Conservation (phyloP, 441 rosid genomes). For the Populus trichocarpa region DNA sequence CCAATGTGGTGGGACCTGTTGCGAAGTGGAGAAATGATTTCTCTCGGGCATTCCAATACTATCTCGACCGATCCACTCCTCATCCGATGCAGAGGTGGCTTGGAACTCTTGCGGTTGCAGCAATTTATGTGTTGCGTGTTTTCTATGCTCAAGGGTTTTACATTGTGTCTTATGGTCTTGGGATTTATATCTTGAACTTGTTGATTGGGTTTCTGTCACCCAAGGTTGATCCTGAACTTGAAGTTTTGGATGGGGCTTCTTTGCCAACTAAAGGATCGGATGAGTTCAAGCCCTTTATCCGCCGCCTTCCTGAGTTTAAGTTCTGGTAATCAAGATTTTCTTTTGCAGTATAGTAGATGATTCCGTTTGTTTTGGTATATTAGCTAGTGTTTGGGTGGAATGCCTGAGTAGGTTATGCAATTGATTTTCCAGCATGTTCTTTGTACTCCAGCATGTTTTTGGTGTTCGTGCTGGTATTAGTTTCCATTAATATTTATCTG, state of each 20-base stretch:
- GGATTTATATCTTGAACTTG: conserved; percentile 29
- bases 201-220: conserved; percentile 35
- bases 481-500: background rate
- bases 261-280: conserved; percentile 30
- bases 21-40: conserved; percentile 24
- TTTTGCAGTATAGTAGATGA: background rate
- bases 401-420: background rate
- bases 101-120: conserved; percentile 21
- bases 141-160: conserved; percentile 29
- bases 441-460: background rate
- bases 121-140: conserved; percentile 24
- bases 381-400: background rate
- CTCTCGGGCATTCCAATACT: conserved; percentile 23
- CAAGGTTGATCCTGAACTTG: conserved; percentile 33
- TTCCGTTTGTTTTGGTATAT: background rate
- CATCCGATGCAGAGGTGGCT: conserved; percentile 28
- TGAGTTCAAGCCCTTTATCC: conserved; percentile 30
- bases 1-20: conserved; percentile 15
- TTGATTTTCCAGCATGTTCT: background rate
- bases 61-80: conserved; percentile 28
- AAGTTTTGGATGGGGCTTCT: conserved; percentile 25
- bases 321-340: conserved; percentile 22
- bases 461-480: background rate
- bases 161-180: conserved; percentile 28
- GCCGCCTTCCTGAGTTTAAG: conserved; percentile 30